Evolutionary conservation across 225 moss, liverwort and hornwort genomes (phyloP), one percentile per base, ranked within the genome.

Genomic region (Thuidium tamariscinum): DNA sequence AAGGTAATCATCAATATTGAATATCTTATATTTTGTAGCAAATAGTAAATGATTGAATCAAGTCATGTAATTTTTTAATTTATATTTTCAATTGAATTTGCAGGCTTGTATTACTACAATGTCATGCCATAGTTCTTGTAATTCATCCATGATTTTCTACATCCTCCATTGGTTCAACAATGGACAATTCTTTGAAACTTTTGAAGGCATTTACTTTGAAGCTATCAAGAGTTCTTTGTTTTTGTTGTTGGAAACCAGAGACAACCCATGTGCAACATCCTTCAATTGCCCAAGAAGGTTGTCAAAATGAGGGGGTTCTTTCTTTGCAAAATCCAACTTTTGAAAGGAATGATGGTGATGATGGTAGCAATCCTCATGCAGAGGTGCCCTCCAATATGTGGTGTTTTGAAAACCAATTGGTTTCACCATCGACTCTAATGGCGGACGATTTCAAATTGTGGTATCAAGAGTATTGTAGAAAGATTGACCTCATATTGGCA

Each of bases 361-460:
- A 20, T 20, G 15, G 3, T 4, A 42, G 13, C 3, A 26, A 26
- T 8, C 26, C 5, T 69, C 15, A 8, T 3, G 0, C 0, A 0
- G 4, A 26, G 0, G 1, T 70, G 42, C 3, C 69, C 4, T 66
- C 2, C 4, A 1, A 13, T 13, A 23, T 4, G 7, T 1, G 7
- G 37, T 37, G 4, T 15, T 5, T 1, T 70, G 5, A 5, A 26
- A 42, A 70, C 2, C 26, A 15, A 8, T 26, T 26, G 26, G 70
- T 26, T 42, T 42, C 26, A 42, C 3, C 2, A 0, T 4, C 15
- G 0, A 69, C 1, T 69, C 7, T 15, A 25, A 26, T 13, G 13
- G 7, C 23, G 23, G 7, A 68, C 41, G 14, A 13, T 39, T 68
- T 68, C 2, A 13, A 13, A 11, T 14, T 2, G 0, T 68, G 68